phyloP scores from a whole-genome alignment of 345 rosid species.

The Brassica incana region DNA sequence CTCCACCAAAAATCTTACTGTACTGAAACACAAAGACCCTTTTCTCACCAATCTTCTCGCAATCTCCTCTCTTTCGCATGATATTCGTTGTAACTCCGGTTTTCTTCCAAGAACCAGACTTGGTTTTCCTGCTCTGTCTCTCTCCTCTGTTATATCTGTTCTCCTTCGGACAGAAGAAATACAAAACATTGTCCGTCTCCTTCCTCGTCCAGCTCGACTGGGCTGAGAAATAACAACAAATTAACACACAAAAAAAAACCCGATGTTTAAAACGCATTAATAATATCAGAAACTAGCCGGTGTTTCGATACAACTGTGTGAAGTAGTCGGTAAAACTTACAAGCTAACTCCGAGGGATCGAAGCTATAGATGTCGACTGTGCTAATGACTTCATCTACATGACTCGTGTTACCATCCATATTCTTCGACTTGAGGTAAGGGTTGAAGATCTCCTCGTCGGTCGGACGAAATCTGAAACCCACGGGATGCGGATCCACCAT shows the following conservation, averaged over 20 bases:
- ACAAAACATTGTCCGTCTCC: neutral
- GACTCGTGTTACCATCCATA: neutral
- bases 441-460: conserved; percentile 45
- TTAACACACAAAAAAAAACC: neutral
- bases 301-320: neutral
- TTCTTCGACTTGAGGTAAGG: conserved; percentile 40
- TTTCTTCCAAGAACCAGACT: conserved; percentile 25
- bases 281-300: neutral
- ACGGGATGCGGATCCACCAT: neutral
- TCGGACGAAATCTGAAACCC: conserved; percentile 52
- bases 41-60: conserved; percentile 42
- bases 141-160: conserved; percentile 25
- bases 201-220: neutral
- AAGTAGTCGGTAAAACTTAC: conserved; percentile 15
- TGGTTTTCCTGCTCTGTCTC: conserved; percentile 1
- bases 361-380: conserved; percentile 43
- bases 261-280: neutral
- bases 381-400: conserved; percentile 25
- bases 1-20: neutral
- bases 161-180: conserved; percentile 2
- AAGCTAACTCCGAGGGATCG: conserved; percentile 54
- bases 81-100: conserved; percentile 31
- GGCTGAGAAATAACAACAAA: neutral
- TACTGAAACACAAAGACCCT: conserved; percentile 47
- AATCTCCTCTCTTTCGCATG: neutral